Conservation (phyloP, 1,139 yeast species). For the Blastobotrys persicus region DNA sequence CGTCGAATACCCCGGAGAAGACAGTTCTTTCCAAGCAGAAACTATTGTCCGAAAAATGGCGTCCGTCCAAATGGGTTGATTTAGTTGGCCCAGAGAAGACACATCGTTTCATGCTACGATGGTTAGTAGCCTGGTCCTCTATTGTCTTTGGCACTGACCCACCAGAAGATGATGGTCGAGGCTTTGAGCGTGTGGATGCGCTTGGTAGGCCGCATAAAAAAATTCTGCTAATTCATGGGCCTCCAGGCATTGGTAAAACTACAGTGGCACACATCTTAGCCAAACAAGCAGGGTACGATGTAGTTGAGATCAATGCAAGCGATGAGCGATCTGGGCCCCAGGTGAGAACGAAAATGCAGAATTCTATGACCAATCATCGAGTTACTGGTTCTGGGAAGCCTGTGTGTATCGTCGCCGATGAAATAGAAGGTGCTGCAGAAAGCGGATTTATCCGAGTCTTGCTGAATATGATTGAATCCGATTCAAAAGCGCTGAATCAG, state of each 20-base stretch:
- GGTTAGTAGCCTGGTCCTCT: slow-evolving; percentile 81
- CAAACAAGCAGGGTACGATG: slow-evolving; percentile 73
- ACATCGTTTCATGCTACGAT: slow-evolving; percentile 66
- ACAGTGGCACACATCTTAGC: slow-evolving; percentile 85
- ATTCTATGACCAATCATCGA: slow-evolving; percentile 54
- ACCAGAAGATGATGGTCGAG: slow-evolving; percentile 13
- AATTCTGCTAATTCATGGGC: slow-evolving; percentile 77
- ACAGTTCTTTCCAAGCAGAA: not conserved
- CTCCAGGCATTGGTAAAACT: slow-evolving; percentile 96
- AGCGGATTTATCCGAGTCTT: slow-evolving; percentile 73
- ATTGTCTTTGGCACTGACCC: slow-evolving; percentile 55
- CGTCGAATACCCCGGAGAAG: slow-evolving; percentile 4
- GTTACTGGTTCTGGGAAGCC: slow-evolving; percentile 57
- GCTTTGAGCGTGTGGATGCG: slow-evolving; percentile 17
- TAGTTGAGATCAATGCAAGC: slow-evolving; percentile 86
- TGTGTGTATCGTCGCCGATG: slow-evolving; percentile 81
- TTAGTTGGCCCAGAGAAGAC: slow-evolving; percentile 77
- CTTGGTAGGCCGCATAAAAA: slow-evolving; percentile 61
- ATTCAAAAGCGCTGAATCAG: slow-evolving; percentile 45
- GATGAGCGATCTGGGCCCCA: slow-evolving; percentile 56
- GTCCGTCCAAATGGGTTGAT: slow-evolving; percentile 72
- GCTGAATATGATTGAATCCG: slow-evolving; percentile 58
- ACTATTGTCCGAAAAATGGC: slow-evolving; percentile 71
- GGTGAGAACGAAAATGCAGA: slow-evolving; percentile 18
- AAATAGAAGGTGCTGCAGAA: slow-evolving; percentile 87